A percentile compares a stretch with the other conserved stretches of the same genome.
These are phyloP conservation scores for Petunia axillaris DNA, from an alignment of 257 asterid genomes.

Conservation along the genomic window DNA sequence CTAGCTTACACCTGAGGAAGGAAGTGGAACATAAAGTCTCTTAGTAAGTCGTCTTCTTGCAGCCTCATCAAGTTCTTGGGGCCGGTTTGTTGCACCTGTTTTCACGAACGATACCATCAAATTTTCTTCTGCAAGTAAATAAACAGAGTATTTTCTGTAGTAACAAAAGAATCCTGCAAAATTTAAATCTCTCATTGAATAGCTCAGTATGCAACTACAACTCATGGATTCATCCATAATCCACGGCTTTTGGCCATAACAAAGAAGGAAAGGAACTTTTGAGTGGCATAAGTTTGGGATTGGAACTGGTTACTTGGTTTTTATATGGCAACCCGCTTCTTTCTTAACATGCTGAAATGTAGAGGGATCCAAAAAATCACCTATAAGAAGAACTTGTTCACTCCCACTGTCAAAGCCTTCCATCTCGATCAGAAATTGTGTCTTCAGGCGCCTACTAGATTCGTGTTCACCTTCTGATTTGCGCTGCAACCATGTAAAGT, in stretches of 20 bases:
- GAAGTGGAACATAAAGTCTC: constrained; percentile 95
- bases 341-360: constrained; percentile 6
- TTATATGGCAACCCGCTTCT: not conserved
- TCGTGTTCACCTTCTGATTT: constrained; percentile 99
- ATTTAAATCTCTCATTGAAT: not conserved
- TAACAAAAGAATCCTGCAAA: constrained; percentile 11
- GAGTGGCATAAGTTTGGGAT: constrained; percentile 12
- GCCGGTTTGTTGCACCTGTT: constrained; percentile 97
- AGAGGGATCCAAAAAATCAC: constrained; percentile 42
- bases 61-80: constrained; percentile 99
- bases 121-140: constrained; percentile 10
- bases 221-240: constrained; percentile 16
- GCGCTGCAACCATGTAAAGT: constrained; percentile 65
- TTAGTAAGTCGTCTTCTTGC: constrained; percentile 98
- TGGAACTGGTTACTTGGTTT: constrained; percentile 13
- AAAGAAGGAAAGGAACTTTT: not conserved
- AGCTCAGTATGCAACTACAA: not conserved
- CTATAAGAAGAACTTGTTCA: constrained; percentile 92
- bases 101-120: constrained; percentile 1
- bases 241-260: constrained; percentile 10
- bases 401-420: constrained; percentile 91
- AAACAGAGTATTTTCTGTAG: constrained; percentile 3
- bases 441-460: constrained; percentile 96
- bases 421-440: constrained; percentile 98
- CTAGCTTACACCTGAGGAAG: constrained; percentile 74